Evolutionary conservation across 345 rosid genomes (phyloP).

Genomic region (Adansonia digitata): DNA sequence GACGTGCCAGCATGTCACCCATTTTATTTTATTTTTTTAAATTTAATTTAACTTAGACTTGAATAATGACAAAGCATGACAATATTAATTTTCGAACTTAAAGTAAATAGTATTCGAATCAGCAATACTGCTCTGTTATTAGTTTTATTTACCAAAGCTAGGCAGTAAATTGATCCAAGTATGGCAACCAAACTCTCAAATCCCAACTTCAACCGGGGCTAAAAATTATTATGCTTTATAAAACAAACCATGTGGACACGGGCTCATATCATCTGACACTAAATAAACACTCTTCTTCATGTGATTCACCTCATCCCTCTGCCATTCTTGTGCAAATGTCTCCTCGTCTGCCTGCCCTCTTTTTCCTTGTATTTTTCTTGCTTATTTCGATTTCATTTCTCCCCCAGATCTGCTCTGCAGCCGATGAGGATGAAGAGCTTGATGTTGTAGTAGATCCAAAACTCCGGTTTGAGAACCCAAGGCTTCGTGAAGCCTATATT

Average conservation of each 20-base stretch:
- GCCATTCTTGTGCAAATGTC: conserved; percentile 25
- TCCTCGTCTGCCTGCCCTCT: conserved; percentile 19
- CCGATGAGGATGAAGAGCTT: too few species aligned
- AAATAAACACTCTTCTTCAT: conserved; percentile 16
- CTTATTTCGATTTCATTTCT: conserved; percentile 26
- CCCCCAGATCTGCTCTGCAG: conserved; percentile 30
- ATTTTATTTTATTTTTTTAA: too few species aligned
- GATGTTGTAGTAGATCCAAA: conserved; percentile 38
- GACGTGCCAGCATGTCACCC: too few species aligned
- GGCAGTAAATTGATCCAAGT: too few species aligned
- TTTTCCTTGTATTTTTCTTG: conserved; percentile 28
- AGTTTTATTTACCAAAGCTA: too few species aligned
- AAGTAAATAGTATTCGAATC: too few species aligned
- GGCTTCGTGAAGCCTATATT: conserved; percentile 57
- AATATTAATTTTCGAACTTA: too few species aligned
- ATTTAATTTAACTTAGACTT: too few species aligned
- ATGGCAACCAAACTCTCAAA: too few species aligned
- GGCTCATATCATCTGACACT: conserved; percentile 7
- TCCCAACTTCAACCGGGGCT: too few species aligned
- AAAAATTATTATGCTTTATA: conserved; percentile 11
- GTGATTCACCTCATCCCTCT: conserved; percentile 4
- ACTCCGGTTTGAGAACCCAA: conserved; percentile 51
- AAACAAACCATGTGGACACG: conserved; percentile 16
- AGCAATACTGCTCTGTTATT: too few species aligned
- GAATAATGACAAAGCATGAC: too few species aligned